Evolutionary conservation across 257 asterid genomes (phyloP), one percentile per base, ranked within the genome.

Genomic region (Solanum medicagineum): DNA sequence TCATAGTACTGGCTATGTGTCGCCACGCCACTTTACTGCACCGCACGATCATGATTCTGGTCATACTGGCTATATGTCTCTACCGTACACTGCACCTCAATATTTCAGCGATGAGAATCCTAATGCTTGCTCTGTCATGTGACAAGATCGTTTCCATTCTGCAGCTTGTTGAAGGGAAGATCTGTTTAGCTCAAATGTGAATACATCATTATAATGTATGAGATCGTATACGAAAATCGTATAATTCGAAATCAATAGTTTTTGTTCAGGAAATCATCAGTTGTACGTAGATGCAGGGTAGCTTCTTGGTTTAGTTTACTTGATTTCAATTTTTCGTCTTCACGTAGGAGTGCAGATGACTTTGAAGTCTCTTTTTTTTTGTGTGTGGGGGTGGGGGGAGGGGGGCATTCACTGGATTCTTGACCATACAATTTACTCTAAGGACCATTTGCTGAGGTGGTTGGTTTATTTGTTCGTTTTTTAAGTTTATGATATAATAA

Each of bases 61-160:
- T 24, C 81, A 75, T 82, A 81, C 65, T 81, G 84, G 93, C 15
- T 73, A 95, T 87, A 94, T 89, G 10, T 87, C 88, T 0, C 92
- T 89, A 3, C 44, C 84, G 17, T 88, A 82, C 66, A 80, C 89
- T 3, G 56, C 90, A 0, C 85, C 88, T 54, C 90, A 91, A 16
- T 90, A 89, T 93, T 97, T 97, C 42, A 97, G 97, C 85, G 99
- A 96, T 10, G 99, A 97, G 85, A 94, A 97, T 86, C 97, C 99
- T 6, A 90, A 95, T 49, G 95, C 95, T 81, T 96, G 99, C 87
- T 92, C 88, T 8, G 89, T 96, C 70, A 96, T 96, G 99, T 96
- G 92, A 93, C 81, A 68, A 36, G 12, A 66, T 29, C 7, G 15
- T 20, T 0, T 10, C 13, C 69, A 19, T 29, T 10, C 75, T 32